phyloP scores from a whole-genome alignment of 208 protist genomes.

The Chromosphaera perkinsii region DNA sequence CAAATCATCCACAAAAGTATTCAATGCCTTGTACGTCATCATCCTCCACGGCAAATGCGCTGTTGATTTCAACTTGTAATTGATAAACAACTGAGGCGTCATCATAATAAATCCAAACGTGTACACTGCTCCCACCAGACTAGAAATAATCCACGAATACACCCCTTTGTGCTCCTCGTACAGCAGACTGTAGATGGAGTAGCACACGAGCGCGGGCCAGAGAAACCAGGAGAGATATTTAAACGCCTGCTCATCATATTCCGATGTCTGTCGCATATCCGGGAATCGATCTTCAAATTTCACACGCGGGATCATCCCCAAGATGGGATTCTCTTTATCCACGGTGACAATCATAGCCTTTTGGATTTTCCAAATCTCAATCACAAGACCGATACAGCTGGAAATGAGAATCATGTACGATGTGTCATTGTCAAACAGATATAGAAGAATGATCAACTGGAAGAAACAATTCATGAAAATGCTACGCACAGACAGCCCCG shows the following conservation, averaged over 20 bases:
- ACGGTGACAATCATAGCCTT: constrained; percentile 64
- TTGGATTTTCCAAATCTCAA: constrained; percentile 92
- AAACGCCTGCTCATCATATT: constrained; percentile 39
- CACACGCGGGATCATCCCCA: constrained; percentile 16
- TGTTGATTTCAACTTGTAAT: constrained; percentile 96
- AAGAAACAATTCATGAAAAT: constrained; percentile 84
- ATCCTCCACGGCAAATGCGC: constrained; percentile 92
- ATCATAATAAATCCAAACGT: constrained; percentile 95
- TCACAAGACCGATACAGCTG: constrained; percentile 51
- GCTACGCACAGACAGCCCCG: constrained; percentile 85
- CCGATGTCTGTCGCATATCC: constrained; percentile 56
- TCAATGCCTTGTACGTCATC: constrained; percentile 93
- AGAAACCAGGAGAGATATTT: constrained; percentile 81
- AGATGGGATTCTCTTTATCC: not conserved
- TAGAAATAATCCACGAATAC: constrained; percentile 65
- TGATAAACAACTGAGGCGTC: constrained; percentile 97
- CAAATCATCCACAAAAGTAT: constrained; percentile 97
- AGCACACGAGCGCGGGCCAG: constrained; percentile 78
- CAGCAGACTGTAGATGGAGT: constrained; percentile 85
- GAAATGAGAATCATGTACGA: constrained; percentile 79
- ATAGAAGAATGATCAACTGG: constrained; percentile 92
- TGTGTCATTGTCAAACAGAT: constrained; percentile 88
- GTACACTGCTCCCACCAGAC: constrained; percentile 59
- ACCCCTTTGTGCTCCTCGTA: constrained; percentile 84
- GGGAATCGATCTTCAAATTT: not conserved